Evolutionary conservation across 2,329 filamentous ascomycete genomes (phyloP).

Genomic region (Verticillium klebahnii): DNA sequence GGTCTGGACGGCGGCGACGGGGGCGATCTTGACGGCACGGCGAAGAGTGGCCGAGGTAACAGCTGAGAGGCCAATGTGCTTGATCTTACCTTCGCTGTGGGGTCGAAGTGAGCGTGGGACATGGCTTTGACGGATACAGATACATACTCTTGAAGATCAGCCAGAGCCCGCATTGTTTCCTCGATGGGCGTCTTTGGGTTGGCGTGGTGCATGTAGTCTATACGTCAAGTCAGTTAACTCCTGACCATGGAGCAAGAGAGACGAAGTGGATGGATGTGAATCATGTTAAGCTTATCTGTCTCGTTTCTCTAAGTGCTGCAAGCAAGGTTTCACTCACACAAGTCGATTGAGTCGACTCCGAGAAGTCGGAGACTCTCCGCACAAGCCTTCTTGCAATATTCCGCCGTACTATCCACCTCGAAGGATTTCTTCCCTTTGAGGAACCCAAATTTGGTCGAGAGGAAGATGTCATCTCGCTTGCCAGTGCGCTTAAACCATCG

Average conservation of each 20-base stretch:
- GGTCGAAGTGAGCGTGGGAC: not conserved
- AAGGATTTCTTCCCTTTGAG: conserved; percentile 14
- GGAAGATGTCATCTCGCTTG: conserved; percentile 40
- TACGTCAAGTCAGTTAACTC: not conserved
- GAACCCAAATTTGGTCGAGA: conserved; percentile 44
- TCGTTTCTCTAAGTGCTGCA: not conserved
- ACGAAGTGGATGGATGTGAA: no score
- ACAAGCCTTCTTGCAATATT: conserved; percentile 33
- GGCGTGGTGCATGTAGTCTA: conserved; percentile 33
- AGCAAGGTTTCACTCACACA: conserved; percentile 19
- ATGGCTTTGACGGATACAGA: not conserved
- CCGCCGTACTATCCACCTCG: conserved; percentile 12
- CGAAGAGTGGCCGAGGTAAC: conserved; percentile 39
- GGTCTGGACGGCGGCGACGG: conserved; percentile 43
- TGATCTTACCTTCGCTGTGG: conserved; percentile 42
- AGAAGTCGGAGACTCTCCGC: conserved; percentile 31
- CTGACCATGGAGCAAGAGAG: no score
- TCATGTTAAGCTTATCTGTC: not conserved
- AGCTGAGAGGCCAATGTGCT: conserved; percentile 43
- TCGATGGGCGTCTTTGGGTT: conserved; percentile 36
- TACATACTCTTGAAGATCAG: conserved; percentile 28
- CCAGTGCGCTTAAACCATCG: conserved; percentile 41
- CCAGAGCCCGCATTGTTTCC: conserved; percentile 35
- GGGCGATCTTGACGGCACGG: conserved; percentile 41
- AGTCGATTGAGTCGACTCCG: conserved; percentile 33